Percentiles rank a stretch among this genome's conserved stretches.
Evolutionary conservation across 768 basidiomycete genomes (phyloP).

Genomic region (Pseudohyphozyma bogoriensis): DNA sequence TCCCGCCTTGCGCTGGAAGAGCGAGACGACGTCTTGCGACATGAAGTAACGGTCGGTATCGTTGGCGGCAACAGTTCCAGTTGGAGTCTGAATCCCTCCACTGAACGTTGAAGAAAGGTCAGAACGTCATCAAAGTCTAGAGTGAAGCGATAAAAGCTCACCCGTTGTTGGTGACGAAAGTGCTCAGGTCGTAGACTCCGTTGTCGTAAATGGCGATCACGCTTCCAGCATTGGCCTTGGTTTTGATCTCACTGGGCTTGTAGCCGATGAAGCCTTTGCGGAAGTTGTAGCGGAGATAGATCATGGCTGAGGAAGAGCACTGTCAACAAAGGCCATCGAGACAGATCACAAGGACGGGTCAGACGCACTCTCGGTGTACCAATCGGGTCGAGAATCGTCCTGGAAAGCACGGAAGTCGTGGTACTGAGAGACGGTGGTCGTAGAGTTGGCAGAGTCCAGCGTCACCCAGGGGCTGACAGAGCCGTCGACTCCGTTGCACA

Average conservation of each 20-base stretch:
- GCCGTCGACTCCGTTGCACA: slow-evolving; percentile 79
- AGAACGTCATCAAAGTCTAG: not conserved
- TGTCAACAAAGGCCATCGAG: not conserved
- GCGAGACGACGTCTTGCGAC: slow-evolving; percentile 53
- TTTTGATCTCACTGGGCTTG: slow-evolving; percentile 51
- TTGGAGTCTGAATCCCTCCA: slow-evolving; percentile 34
- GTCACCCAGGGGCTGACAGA: slow-evolving; percentile 73
- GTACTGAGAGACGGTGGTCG: slow-evolving; percentile 67
- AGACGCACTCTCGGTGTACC: slow-evolving; percentile 69
- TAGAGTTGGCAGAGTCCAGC: slow-evolving; percentile 59
- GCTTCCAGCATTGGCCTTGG: slow-evolving; percentile 46
- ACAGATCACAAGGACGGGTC: slow-evolving; percentile 23
- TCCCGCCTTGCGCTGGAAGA: slow-evolving; percentile 70
- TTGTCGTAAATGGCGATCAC: slow-evolving; percentile 77
- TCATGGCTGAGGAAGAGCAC: slow-evolving; percentile 51
- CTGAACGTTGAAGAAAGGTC: not conserved
- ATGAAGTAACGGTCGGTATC: slow-evolving; percentile 56
- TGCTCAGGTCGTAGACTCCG: slow-evolving; percentile 74
- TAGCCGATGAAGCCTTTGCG: slow-evolving; percentile 82
- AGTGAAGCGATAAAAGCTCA: slow-evolving; percentile 12
- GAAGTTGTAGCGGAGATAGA: slow-evolving; percentile 69
- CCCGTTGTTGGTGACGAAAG: slow-evolving; percentile 58
- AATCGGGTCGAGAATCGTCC: slow-evolving; percentile 87
- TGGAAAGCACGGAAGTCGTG: slow-evolving; percentile 90
- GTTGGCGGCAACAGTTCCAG: slow-evolving; percentile 29